These are phyloP conservation scores for Ophiostoma montium DNA, from an alignment of 2,329 filamentous ascomycete species.

Conservation along the genomic window DNA sequence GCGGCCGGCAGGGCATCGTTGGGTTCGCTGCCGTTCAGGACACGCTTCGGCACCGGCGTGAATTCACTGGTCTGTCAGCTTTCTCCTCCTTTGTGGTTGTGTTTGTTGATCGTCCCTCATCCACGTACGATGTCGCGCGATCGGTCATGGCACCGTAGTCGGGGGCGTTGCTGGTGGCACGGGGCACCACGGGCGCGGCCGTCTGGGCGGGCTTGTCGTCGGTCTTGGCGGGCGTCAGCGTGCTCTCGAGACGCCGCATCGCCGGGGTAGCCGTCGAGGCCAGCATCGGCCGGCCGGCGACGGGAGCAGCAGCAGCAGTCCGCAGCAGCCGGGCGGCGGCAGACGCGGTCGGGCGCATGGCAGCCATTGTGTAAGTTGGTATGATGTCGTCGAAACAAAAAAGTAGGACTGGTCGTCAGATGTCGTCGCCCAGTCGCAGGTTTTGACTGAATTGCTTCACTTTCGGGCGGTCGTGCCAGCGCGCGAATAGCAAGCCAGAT, in stretches of 20 bases:
- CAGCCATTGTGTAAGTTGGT: slow-evolving; percentile 37
- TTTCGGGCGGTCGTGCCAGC: not conserved
- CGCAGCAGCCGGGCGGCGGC: slow-evolving; percentile 38
- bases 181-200: slow-evolving; percentile 20
- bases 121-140: slow-evolving; percentile 77
- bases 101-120: not conserved
- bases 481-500: slow-evolving; percentile 12
- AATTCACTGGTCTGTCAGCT: slow-evolving; percentile 48
- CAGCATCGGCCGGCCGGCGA: slow-evolving; percentile 17
- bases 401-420: not conserved
- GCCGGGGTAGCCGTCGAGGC: slow-evolving; percentile 22
- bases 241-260: slow-evolving; percentile 41
- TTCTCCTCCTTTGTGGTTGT: not conserved
- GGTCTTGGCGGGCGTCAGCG: slow-evolving; percentile 28
- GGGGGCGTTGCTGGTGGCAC: slow-evolving; percentile 46
- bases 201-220: slow-evolving; percentile 21
- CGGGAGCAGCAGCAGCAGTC: slow-evolving; percentile 19
- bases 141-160: slow-evolving; percentile 73
- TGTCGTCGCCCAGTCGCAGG: not conserved
- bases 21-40: slow-evolving; percentile 85
- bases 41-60: slow-evolving; percentile 75
- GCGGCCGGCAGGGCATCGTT: slow-evolving; percentile 63
- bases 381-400: not conserved
- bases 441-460: slow-evolving; percentile 3
- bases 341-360: slow-evolving; percentile 43